Percentiles rank a stretch among this genome's conserved stretches.
These are phyloP conservation scores for Chaetomiaceae sp. DNA, from an alignment of 2,329 filamentous ascomycete genomes.

Conservation along the genomic window DNA sequence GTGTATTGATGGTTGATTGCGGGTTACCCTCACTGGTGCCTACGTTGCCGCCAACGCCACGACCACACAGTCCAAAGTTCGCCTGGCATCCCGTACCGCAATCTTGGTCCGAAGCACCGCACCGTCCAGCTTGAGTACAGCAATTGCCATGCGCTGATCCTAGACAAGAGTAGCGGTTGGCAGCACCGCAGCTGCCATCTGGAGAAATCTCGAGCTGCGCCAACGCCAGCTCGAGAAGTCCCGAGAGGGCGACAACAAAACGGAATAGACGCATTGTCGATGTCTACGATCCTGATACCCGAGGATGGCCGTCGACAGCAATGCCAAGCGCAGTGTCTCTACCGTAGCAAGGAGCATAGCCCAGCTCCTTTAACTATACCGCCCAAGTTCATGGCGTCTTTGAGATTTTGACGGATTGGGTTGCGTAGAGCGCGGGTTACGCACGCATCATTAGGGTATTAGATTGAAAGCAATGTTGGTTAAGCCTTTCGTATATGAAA, in stretches of 20 bases:
- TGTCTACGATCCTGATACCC: not conserved
- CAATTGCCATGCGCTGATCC: slow-evolving; percentile 9
- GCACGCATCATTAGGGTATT: not conserved
- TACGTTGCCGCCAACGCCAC: not conserved
- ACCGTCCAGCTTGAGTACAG: not conserved
- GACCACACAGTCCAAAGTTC: slow-evolving; percentile 3
- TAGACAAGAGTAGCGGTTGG: slow-evolving; percentile 1
- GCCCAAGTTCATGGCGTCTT: not conserved
- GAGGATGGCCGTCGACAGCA: too few species aligned
- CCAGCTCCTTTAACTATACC: not conserved
- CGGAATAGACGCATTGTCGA: not conserved
- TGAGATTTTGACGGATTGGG: too few species aligned
- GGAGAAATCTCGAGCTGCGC: slow-evolving; percentile 7
- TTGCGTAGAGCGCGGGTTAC: not conserved
- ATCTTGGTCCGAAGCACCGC: not conserved
- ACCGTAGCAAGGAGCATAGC: too few species aligned
- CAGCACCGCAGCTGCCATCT: not conserved
- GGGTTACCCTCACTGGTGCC: not conserved
- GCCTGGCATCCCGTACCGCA: slow-evolving; percentile 7
- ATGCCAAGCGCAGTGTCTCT: too few species aligned
- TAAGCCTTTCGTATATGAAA: not conserved
- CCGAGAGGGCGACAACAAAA: not conserved
- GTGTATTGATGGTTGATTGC: not conserved
- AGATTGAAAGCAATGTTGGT: not conserved
- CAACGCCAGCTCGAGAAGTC: not conserved